phyloP scores from a whole-genome alignment of 1,284 basidiomycete genomes.

The Ceratorhiza oryzae-sativae region DNA sequence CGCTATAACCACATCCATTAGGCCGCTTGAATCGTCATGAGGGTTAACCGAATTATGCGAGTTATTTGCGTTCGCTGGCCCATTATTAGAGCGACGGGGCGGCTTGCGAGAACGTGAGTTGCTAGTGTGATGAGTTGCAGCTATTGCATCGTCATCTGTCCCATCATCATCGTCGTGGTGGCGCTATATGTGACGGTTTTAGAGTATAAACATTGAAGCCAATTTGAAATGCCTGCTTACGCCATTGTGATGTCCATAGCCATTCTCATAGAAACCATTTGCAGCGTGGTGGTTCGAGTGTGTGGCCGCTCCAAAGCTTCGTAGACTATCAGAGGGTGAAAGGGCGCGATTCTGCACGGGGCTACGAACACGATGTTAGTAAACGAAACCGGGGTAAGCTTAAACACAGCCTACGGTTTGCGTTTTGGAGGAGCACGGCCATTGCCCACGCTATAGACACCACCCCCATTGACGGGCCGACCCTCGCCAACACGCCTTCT shows the following conservation, averaged over 20 bases:
- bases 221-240: slow-evolving; percentile 38
- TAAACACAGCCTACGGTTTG: slow-evolving; percentile 19
- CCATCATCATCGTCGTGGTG: slow-evolving; percentile 38
- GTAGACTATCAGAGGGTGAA: slow-evolving; percentile 31
- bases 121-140: slow-evolving; percentile 10
- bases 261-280: slow-evolving; percentile 38
- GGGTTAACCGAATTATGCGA: slow-evolving; percentile 1
- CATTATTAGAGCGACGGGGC: slow-evolving; percentile 31
- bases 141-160: slow-evolving; percentile 29
- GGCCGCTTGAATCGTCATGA: slow-evolving; percentile 32
- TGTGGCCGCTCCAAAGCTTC: slow-evolving; percentile 25
- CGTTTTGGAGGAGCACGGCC: slow-evolving; percentile 38
- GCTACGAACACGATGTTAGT: neutral
- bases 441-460: slow-evolving; percentile 1
- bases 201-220: neutral
- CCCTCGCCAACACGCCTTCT: slow-evolving; percentile 31
- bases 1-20: slow-evolving; percentile 42
- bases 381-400: neutral
- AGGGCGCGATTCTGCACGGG: slow-evolving; percentile 19
- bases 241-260: slow-evolving; percentile 38
- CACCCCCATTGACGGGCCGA: slow-evolving; percentile 9
- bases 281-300: slow-evolving; percentile 24
- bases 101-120: slow-evolving; percentile 26
- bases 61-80: neutral
- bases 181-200: slow-evolving; percentile 6